phyloP scores from a whole-genome alignment of 257 asterid species.

The Ophiorrhiza pumila region DNA sequence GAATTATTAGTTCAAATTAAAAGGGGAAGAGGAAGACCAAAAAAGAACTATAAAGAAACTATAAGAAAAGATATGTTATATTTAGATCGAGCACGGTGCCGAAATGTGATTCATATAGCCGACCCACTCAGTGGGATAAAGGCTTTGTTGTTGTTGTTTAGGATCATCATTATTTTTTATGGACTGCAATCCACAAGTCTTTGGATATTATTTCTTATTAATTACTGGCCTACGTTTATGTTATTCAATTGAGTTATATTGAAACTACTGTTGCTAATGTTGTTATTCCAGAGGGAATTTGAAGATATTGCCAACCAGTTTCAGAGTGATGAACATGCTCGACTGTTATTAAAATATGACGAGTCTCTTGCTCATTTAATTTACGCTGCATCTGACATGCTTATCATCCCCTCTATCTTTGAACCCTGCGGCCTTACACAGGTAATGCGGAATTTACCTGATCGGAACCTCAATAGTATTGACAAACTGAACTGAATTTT shows the following conservation, averaged over 20 bases:
- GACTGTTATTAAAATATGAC: slow-evolving; percentile 77
- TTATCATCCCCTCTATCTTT: slow-evolving; percentile 88
- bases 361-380: slow-evolving; percentile 82
- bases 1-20: no score
- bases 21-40: no score
- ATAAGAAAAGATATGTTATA: no score
- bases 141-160: no score
- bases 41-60: no score
- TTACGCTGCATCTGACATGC: slow-evolving; percentile 93
- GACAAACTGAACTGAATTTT: neutral
- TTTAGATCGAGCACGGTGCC: no score
- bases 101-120: no score
- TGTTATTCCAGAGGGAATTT: slow-evolving; percentile 71
- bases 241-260: neutral
- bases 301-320: slow-evolving; percentile 70
- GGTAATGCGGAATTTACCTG: slow-evolving; percentile 39
- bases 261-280: neutral
- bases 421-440: slow-evolving; percentile 99
- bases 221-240: neutral
- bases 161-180: neutral
- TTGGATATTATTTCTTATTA: neutral
- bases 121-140: no score
- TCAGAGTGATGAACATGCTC: slow-evolving; percentile 61
- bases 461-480: neutral
- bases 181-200: neutral